Percentiles rank a stretch among this genome's conserved stretches.
Evolutionary conservation across 352 stramenopile species (phyloP).

Genomic region (Pythium folliculosum): DNA sequence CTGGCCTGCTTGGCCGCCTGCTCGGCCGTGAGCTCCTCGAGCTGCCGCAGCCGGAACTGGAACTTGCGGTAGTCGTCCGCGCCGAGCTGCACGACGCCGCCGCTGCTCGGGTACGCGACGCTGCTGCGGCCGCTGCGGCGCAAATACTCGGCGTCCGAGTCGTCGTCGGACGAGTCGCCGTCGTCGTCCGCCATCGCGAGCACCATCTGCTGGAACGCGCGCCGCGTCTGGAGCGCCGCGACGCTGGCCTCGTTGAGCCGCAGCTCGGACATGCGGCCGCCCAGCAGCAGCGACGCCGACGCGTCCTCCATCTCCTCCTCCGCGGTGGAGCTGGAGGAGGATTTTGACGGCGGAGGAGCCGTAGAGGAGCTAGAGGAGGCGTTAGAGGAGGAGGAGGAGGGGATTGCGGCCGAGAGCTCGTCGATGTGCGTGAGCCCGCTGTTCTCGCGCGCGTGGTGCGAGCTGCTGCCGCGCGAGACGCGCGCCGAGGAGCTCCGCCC

Average conservation of each 20-base stretch:
- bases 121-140: slow-evolving; percentile 18
- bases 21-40: slow-evolving; percentile 74
- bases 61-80: slow-evolving; percentile 83
- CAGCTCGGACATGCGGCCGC: slow-evolving; percentile 23
- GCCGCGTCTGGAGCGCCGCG: slow-evolving; percentile 72
- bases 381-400: slow-evolving; percentile 3
- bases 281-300: not conserved
- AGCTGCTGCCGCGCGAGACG: slow-evolving; percentile 5
- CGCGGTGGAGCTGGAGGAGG: not conserved
- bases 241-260: slow-evolving; percentile 68
- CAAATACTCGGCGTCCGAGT: slow-evolving; percentile 48
- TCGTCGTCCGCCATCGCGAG: slow-evolving; percentile 82
- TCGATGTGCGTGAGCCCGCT: slow-evolving; percentile 20
- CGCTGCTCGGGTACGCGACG: slow-evolving; percentile 9
- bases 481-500: slow-evolving; percentile 14
- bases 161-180: slow-evolving; percentile 40
- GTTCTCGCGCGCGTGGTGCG: slow-evolving; percentile 4
- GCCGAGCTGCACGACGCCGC: slow-evolving; percentile 52
- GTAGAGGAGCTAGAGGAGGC: not conserved
- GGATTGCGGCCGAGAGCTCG: slow-evolving; percentile 7
- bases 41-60: slow-evolving; percentile 76
- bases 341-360: not conserved
- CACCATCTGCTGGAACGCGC: slow-evolving; percentile 84
- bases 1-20: slow-evolving; percentile 69
- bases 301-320: not conserved